phyloP scores from a whole-genome alignment of 208 protist species.

The Phytomonas francai region DNA sequence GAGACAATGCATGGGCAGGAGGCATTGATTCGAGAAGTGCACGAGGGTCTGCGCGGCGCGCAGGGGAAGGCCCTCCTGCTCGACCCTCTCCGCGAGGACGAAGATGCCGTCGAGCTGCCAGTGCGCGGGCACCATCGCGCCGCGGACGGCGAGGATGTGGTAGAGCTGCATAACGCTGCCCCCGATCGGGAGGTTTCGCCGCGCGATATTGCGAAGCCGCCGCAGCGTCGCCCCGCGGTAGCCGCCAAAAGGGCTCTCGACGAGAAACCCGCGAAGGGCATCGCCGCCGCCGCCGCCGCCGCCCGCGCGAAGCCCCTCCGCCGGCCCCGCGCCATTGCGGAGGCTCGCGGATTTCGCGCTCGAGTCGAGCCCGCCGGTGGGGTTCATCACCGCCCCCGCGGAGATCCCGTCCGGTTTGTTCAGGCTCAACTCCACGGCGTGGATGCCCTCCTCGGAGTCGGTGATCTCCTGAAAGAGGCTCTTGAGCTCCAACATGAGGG shows the following conservation, averaged over 20 bases:
- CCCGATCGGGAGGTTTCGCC: conserved; percentile 39
- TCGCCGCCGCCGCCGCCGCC: conserved; percentile 22
- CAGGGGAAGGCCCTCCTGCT: conserved; percentile 57
- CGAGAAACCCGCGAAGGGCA: conserved; percentile 14
- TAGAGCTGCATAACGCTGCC: conserved; percentile 64
- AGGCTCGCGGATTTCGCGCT: not conserved
- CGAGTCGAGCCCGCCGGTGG: conserved; percentile 5
- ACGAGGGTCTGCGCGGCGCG: conserved; percentile 42
- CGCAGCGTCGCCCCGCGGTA: conserved; percentile 48
- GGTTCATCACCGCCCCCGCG: conserved; percentile 13
- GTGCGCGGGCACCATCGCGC: conserved; percentile 50
- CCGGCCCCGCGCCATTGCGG: conserved; percentile 10
- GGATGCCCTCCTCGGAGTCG: conserved; percentile 80
- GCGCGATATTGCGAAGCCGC: conserved; percentile 67
- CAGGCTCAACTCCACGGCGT: conserved; percentile 59
- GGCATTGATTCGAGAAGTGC: conserved; percentile 29
- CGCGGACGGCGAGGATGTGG: conserved; percentile 60
- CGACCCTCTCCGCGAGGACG: conserved; percentile 58
- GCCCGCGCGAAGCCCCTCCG: conserved; percentile 12
- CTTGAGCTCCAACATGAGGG: conserved; percentile 64
- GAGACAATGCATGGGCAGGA: too few relatives aligned
- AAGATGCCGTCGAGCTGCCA: conserved; percentile 79
- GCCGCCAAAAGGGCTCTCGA: too few relatives aligned
- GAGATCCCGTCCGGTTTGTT: too few relatives aligned
- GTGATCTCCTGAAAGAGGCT: conserved; percentile 78